Evolutionary conservation across 176 grass and related monocot genomes (phyloP), one percentile per base, ranked within the genome.

Genomic region (Chrysopogon serrulatus): DNA sequence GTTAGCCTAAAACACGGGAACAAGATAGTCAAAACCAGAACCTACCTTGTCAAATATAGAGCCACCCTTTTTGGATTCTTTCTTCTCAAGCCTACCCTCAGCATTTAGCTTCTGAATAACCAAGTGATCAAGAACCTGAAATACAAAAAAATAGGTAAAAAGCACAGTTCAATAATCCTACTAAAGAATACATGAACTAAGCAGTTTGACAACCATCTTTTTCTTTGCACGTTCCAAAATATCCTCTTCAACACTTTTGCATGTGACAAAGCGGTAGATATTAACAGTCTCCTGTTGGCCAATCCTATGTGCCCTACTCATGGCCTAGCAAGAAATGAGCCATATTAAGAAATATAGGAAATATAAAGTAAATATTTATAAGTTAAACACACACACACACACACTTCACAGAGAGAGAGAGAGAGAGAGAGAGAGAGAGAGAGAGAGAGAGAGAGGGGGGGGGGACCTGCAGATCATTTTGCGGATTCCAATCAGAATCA

Each of bases 391-490:
- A 40, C 61, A 44, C n/a, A n/a, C n/a, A n/a, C 12, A 56, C 36
- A 35, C 13, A 18, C 19, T 47, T 47, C n/a, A n/a, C 40, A 47
- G 3, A 4, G 16, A 45, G 27, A 23, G 36, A 69, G n/a, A n/a
- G n/a, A n/a, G 9, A 17, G n/a, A 35, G 31, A 39, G 16, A 36
- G 54, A 53, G 59, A 32, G 21, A 34, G 24, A 48, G 35, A 62
- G 62, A n/a, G n/a, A n/a, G 57, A 71, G n/a, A 10, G 37, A 74
- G n/a, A 31, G 54, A 19, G n/a, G n/a, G n/a, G n/a, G n/a, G n/a
- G n/a, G n/a, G n/a, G n/a, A 99, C 96, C 96, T 99, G 96, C 47
- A 99, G 82, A 83, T 99, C 96, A 92, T 99, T 99, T 90, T 99
- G 96, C 31, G 96, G 96, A 88, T 99, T 99, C 96, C 96, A 99